Conservation (phyloP, 1,284 basidiomycete genomes). For the Leccinum pachyderme region DNA sequence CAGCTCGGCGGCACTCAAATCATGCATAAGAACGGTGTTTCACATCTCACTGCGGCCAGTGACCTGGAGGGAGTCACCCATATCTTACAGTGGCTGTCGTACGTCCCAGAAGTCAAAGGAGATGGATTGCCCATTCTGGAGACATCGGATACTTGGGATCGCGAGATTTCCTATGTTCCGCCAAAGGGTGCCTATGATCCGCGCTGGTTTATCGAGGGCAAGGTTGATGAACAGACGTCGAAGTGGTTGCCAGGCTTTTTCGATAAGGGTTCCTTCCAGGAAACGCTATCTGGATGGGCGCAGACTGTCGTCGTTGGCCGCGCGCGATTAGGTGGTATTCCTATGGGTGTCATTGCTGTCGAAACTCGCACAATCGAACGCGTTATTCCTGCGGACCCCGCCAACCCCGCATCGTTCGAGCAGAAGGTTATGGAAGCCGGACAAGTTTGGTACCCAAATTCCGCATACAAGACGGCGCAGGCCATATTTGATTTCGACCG, state of each 20-base stretch:
- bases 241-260: constrained; percentile 91
- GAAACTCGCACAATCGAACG: constrained; percentile 98
- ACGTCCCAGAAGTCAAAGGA: constrained; percentile 82
- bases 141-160: constrained; percentile 85
- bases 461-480: constrained; percentile 99
- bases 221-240: constrained; percentile 76
- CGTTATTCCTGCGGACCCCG: constrained; percentile 97
- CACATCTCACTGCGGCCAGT: constrained; percentile 91
- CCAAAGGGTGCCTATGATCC: constrained; percentile 97
- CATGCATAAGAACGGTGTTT: constrained; percentile 99
- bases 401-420: constrained; percentile 96
- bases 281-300: constrained; percentile 95
- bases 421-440: constrained; percentile 99
- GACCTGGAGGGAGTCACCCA: constrained; percentile 93
- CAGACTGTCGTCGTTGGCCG: constrained; percentile 98
- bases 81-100: constrained; percentile 95
- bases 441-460: constrained; percentile 99
- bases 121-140: constrained; percentile 75
- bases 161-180: constrained; percentile 86
- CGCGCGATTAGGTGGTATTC: constrained; percentile 94
- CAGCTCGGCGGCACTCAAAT: constrained; percentile 99
- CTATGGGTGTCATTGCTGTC: constrained; percentile 97
- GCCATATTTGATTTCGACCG: constrained; percentile 99
- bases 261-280: constrained; percentile 95
- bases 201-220: constrained; percentile 96